These are phyloP conservation scores for Ophiostoma tasmaniense DNA, from an alignment of 2,329 filamentous ascomycete genomes.

Conservation along the genomic window DNA sequence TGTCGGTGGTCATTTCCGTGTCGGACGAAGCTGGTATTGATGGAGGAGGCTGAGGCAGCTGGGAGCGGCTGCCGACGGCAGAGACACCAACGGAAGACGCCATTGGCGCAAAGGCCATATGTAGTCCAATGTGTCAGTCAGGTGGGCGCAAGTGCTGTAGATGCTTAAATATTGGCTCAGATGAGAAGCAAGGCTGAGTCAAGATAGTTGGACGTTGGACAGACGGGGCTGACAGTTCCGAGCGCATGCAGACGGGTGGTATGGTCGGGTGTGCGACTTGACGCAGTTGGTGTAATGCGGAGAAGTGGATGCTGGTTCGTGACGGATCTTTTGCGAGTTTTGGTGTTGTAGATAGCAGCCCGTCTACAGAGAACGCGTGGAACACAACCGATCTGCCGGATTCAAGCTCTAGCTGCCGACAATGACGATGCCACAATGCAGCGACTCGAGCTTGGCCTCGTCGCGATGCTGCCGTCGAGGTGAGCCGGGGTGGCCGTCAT, in stretches of 20 bases:
- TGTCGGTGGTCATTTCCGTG: background rate
- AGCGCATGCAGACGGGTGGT: background rate
- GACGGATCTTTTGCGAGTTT: background rate
- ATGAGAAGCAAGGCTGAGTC: background rate
- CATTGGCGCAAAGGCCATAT: constrained; percentile 3
- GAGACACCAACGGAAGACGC: background rate
- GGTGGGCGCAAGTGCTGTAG: background rate
- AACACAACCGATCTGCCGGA: background rate
- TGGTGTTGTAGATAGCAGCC: background rate
- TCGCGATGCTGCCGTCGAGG: background rate
- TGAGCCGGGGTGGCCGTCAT: background rate
- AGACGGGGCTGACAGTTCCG: background rate
- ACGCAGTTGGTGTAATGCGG: background rate
- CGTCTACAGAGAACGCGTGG: background rate
- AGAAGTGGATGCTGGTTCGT: background rate
- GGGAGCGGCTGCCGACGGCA: background rate
- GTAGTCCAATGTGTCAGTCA: background rate
- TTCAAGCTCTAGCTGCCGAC: background rate
- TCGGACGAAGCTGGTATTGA: background rate
- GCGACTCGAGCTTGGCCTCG: background rate
- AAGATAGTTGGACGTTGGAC: background rate
- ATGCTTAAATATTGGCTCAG: background rate
- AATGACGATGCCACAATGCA: background rate
- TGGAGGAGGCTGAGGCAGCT: background rate
- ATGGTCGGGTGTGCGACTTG: background rate